A percentile compares a stretch with the other conserved stretches of the same genome.
These are phyloP conservation scores for Umbelopsis vinacea DNA, from an alignment of 192 early-diverging fungal species.

Conservation along the genomic window DNA sequence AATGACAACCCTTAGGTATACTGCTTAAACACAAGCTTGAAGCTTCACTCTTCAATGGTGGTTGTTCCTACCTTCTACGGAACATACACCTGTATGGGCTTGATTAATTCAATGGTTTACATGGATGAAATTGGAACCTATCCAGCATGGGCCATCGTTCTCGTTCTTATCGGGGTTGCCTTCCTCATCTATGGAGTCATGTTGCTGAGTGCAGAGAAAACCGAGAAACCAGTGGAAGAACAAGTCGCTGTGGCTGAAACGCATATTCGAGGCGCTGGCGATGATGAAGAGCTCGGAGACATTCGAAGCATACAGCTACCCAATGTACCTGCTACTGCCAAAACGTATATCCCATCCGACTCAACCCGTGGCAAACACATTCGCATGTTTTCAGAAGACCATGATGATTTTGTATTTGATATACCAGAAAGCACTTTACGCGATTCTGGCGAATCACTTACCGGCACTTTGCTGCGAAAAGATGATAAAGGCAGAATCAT, in stretches of 20 bases:
- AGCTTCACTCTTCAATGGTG: conserved; percentile 59
- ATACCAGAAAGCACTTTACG: not conserved
- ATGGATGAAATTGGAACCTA: conserved; percentile 55
- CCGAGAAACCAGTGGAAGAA: conserved; percentile 18
- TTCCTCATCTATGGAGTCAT: conserved; percentile 58
- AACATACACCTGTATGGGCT: conserved; percentile 56
- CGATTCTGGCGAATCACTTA: conserved; percentile 8
- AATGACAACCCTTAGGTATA: too few species aligned
- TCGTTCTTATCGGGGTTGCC: conserved; percentile 57
- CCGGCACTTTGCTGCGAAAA: conserved; percentile 10
- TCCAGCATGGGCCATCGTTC: conserved; percentile 50
- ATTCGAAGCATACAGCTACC: not conserved
- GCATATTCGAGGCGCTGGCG: not conserved
- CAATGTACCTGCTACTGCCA: not conserved
- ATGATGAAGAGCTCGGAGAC: not conserved
- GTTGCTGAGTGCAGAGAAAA: conserved; percentile 51
- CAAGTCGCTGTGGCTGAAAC: not conserved
- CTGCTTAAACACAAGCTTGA: conserved; percentile 61
- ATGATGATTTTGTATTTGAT: not conserved
- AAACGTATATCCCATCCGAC: not conserved
- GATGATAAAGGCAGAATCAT: conserved; percentile 1
- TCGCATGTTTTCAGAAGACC: conserved; percentile 4
- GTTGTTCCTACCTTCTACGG: conserved; percentile 66
- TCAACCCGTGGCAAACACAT: not conserved
- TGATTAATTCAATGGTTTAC: conserved; percentile 64